Conservation (phyloP, 805 yeast genomes). For the Scheffersomyces lignosus region DNA sequence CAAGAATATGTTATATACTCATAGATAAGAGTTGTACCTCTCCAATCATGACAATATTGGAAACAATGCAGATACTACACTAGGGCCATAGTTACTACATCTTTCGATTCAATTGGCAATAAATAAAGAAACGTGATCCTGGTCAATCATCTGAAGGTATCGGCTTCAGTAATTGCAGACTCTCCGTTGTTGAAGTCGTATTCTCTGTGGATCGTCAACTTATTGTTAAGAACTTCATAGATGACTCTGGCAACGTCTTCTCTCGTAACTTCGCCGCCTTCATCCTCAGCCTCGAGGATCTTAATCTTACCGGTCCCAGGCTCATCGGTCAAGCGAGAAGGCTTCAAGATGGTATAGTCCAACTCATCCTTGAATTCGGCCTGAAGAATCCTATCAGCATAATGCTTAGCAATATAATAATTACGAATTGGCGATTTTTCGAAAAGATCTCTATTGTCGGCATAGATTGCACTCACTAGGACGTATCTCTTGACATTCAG, state of each 20-base stretch:
- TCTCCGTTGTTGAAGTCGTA: constrained; percentile 48
- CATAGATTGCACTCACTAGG: constrained; percentile 56
- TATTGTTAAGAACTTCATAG: constrained; percentile 33
- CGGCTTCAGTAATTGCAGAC: constrained; percentile 19
- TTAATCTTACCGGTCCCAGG: constrained; percentile 45
- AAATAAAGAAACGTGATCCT: too few species aligned
- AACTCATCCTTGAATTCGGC: constrained; percentile 37
- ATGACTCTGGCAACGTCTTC: constrained; percentile 57
- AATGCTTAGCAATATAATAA: constrained; percentile 61
- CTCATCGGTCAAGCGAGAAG: constrained; percentile 45
- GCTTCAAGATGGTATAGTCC: constrained; percentile 59
- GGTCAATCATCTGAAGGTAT: neutral
- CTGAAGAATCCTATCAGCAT: constrained; percentile 51
- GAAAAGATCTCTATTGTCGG: constrained; percentile 51
- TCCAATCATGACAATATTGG: too few species aligned
- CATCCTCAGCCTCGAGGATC: constrained; percentile 24
- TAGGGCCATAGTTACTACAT: too few species aligned
- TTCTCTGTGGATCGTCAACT: constrained; percentile 41
- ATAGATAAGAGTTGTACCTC: too few species aligned
- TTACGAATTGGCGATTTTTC: constrained; percentile 35
- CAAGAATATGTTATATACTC: too few species aligned
- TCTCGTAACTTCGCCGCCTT: constrained; percentile 36
- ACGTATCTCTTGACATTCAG: constrained; percentile 47
- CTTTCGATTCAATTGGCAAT: too few species aligned
- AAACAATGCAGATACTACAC: too few species aligned